Evolutionary conservation across 2,329 filamentous ascomycete species (phyloP).

Genomic region (Hypoxylon sp.): DNA sequence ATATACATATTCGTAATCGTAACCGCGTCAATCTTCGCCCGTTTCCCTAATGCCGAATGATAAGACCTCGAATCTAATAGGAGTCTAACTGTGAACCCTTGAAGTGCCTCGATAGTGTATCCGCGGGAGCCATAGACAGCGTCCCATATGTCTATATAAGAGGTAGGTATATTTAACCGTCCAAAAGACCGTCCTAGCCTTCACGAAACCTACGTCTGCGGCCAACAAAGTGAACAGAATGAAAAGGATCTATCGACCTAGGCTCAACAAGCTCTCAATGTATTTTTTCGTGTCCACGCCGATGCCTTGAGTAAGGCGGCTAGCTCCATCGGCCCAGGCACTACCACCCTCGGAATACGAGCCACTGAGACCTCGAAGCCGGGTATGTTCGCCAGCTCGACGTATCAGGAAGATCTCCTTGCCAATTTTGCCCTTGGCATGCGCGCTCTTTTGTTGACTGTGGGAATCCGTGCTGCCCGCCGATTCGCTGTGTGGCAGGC

Average conservation of each 20-base stretch:
- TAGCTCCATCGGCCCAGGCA: conserved; percentile 66
- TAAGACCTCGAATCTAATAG: not conserved
- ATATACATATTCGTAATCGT: conserved; percentile 1
- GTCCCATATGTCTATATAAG: not conserved
- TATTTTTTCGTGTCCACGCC: conserved; percentile 81
- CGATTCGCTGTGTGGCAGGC: conserved; percentile 29
- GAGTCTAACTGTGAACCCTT: not conserved
- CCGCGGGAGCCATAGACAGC: not conserved
- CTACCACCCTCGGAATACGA: conserved; percentile 54
- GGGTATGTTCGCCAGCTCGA: conserved; percentile 67
- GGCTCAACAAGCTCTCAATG: conserved; percentile 76
- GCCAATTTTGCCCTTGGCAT: conserved; percentile 47
- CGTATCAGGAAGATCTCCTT: conserved; percentile 74
- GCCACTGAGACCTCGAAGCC: conserved; percentile 50
- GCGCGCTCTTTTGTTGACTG: conserved; percentile 9
- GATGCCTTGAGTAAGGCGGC: conserved; percentile 76
- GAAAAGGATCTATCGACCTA: conserved; percentile 52
- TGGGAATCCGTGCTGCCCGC: conserved; percentile 24
- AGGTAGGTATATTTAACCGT: no score
- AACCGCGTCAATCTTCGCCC: not conserved
- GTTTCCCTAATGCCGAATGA: not conserved
- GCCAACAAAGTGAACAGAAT: not conserved
- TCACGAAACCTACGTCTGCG: not conserved
- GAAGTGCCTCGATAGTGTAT: not conserved
- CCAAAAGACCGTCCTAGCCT: not conserved